Percentiles rank a stretch among this genome's conserved stretches.
Conservation (phyloP, 2,329 filamentous ascomycete genomes). For the Aureobasidium sp. region DNA sequence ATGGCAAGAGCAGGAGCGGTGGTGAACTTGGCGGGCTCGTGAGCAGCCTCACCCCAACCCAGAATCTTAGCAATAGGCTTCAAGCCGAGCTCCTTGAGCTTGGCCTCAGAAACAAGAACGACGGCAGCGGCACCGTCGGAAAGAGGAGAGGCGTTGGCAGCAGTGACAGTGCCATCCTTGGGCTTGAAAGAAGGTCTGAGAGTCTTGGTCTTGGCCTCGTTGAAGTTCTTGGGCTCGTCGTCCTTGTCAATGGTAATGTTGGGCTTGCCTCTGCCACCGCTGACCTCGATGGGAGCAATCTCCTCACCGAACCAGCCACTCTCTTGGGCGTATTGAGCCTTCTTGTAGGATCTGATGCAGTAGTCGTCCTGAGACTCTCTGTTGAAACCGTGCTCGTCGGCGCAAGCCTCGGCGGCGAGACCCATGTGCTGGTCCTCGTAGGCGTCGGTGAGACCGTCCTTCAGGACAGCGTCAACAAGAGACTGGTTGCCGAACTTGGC, state of each 20-base stretch:
- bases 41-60: slow-evolving; percentile 91
- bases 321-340: slow-evolving; percentile 79
- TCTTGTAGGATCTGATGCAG: slow-evolving; percentile 90
- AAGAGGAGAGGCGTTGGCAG: slow-evolving; percentile 91
- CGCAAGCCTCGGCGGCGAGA: slow-evolving; percentile 84
- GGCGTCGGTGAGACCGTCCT: slow-evolving; percentile 90
- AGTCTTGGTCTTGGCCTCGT: slow-evolving; percentile 44
- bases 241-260: slow-evolving; percentile 72
- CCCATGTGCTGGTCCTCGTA: slow-evolving; percentile 98
- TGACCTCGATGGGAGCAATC: slow-evolving; percentile 84
- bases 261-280: slow-evolving; percentile 85
- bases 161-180: slow-evolving; percentile 80
- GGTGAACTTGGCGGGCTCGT: slow-evolving; percentile 91
- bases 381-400: slow-evolving; percentile 70
- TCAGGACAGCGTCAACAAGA: slow-evolving; percentile 83
- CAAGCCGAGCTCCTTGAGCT: slow-evolving; percentile 83
- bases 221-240: slow-evolving; percentile 88
- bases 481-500: slow-evolving; percentile 90
- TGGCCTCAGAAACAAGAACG: slow-evolving; percentile 88
- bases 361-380: slow-evolving; percentile 91
- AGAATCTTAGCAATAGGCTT: slow-evolving; percentile 95
- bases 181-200: slow-evolving; percentile 74
- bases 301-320: slow-evolving; percentile 75
- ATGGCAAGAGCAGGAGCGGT: slow-evolving; percentile 89
- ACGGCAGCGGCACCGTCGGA: slow-evolving; percentile 92